Percentiles rank a stretch among this genome's conserved stretches.
Evolutionary conservation across 2,329 filamentous ascomycete species (phyloP).

Genomic region (Colletotrichum sp.): DNA sequence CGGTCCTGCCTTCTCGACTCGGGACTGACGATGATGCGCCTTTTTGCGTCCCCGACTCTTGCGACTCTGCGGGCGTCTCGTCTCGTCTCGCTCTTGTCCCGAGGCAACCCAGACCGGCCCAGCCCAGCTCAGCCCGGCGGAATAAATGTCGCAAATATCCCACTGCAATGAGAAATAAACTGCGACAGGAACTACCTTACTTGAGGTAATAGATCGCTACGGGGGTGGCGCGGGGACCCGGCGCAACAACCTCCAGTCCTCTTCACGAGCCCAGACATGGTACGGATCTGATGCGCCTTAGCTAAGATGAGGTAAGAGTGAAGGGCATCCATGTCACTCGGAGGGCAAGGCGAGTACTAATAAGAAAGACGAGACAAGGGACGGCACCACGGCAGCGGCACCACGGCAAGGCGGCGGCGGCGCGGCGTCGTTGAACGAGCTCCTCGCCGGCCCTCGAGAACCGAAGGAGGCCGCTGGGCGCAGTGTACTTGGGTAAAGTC

Average conservation of each 20-base stretch:
- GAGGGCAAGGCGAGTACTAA: not conserved
- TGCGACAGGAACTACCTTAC: not conserved
- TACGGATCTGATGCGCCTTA: not conserved
- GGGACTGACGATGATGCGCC: not conserved
- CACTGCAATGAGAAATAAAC: not conserved
- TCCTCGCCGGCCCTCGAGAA: not conserved
- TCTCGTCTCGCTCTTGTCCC: not conserved
- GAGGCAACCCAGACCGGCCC: not conserved
- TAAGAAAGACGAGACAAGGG: not conserved
- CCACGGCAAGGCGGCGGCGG: not conserved
- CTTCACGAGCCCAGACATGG: not conserved
- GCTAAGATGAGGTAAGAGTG: not conserved
- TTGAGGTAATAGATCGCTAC: not conserved
- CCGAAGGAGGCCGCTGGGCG: not conserved
- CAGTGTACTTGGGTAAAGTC: not conserved
- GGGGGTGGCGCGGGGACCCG: not conserved
- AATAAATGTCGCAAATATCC: not conserved
- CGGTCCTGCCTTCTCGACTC: not conserved
- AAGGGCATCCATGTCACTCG: not conserved
- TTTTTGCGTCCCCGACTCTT: not conserved
- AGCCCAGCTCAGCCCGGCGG: not conserved
- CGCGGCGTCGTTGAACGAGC: not conserved
- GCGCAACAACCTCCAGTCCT: not conserved
- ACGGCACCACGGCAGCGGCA: not conserved
- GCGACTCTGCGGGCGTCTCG: not conserved